Evolutionary conservation across 2,329 filamentous ascomycete species (phyloP), one percentile per base, ranked within the genome.

Genomic region (Cryoendolithus antarcticus): DNA sequence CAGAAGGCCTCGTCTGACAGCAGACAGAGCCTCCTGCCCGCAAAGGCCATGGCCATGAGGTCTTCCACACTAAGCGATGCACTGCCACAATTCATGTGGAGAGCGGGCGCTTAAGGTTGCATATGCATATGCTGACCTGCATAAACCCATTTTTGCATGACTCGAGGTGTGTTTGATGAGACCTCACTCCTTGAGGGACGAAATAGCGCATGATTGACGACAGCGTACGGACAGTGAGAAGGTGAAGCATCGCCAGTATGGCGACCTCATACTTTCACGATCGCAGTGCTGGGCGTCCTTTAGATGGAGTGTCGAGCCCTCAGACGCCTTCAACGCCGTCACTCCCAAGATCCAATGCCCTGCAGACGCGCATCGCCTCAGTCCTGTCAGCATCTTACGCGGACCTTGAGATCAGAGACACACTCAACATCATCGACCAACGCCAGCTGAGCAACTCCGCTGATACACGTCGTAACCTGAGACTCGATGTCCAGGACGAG

Each of bases 311-410:
- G 2, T 32, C 24, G 19, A 29, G 7, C 11, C 37, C 9, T 27
- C 38, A 37, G 29, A 48, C 46, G 29, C 45, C 47, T 8, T 35
- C 44, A 3, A 48, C 48, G 8, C 50, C 46, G 8, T 43, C 34
- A 31, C 42, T 30, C 21, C 57, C 59, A 35, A 72, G 66, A 12
- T 53, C 66, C 9, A 85, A 76, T 59, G 81, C 86, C 6, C 67
- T 96, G 27, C 79, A 84, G 6, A 81, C 80, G 44, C 86, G 91
- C 56, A 75, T 95, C 50, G 83, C 85, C 15, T 80, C 75, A 44
- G 82, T 96, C 31, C 74, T 96, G 35, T 94, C 91, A 3, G 80
- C 86, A 2, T 94, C 89, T 0, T 95, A 94, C 62, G 82, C 86
- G 5, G 91, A 96, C 61, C 72, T 84, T 4, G 89, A 95, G 49